Percentiles rank a stretch among this genome's conserved stretches.
Evolutionary conservation across 352 stramenopile species (phyloP).

Genomic region (Globisporangium emineosum): DNA sequence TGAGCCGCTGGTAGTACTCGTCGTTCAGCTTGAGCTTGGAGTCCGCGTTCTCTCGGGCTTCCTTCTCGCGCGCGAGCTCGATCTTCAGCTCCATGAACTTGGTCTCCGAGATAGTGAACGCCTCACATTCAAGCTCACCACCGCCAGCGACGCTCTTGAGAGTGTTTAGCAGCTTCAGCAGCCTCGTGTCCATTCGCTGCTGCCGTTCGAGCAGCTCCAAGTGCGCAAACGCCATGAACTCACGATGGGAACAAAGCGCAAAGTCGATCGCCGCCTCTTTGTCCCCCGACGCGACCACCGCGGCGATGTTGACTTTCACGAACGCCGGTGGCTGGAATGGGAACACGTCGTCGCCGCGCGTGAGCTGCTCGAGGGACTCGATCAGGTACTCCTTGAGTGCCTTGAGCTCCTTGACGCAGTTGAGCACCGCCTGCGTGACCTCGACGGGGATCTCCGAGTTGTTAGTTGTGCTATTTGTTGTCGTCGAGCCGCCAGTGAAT

Average conservation of each 20-base stretch:
- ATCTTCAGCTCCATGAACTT: slow-evolving; percentile 47
- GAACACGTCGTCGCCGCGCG: slow-evolving; percentile 23
- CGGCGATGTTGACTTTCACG: slow-evolving; percentile 13
- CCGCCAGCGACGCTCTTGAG: slow-evolving; percentile 23
- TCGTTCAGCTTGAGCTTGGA: slow-evolving; percentile 42
- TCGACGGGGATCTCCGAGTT: slow-evolving; percentile 46
- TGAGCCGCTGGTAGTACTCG: slow-evolving; percentile 38
- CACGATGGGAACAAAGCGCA: slow-evolving; percentile 50
- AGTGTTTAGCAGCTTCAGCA: slow-evolving; percentile 27
- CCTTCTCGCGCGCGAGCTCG: slow-evolving; percentile 25
- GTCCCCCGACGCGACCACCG: slow-evolving; percentile 24
- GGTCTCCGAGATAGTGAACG: slow-evolving; percentile 33
- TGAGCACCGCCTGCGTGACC: slow-evolving; percentile 54
- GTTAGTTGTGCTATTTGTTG: not conserved
- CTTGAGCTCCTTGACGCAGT: slow-evolving; percentile 72
- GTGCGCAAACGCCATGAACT: slow-evolving; percentile 47
- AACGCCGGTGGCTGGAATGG: slow-evolving; percentile 19
- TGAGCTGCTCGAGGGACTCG: slow-evolving; percentile 51
- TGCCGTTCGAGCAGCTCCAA: slow-evolving; percentile 32
- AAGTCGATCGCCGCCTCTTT: slow-evolving; percentile 55
- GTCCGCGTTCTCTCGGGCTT: slow-evolving; percentile 29
- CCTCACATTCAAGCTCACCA: not conserved
- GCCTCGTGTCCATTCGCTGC: slow-evolving; percentile 21
- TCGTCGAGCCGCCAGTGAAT: slow-evolving; percentile 15
- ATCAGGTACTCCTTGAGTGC: slow-evolving; percentile 64